These are phyloP conservation scores for Hevea brasiliensis DNA, from an alignment of 345 rosid genomes.

Conservation along the genomic window DNA sequence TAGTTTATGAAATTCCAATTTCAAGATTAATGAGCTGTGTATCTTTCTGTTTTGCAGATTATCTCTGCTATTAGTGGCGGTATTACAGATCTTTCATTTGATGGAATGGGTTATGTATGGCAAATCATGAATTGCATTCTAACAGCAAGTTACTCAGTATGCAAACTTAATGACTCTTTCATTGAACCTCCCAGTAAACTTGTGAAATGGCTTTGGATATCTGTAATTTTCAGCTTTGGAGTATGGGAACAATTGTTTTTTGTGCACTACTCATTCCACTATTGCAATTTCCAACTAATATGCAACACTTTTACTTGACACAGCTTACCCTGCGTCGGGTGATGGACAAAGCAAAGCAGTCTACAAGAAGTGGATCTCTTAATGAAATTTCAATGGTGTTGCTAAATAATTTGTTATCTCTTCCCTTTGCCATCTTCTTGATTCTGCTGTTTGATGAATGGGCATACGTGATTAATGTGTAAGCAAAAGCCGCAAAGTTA, in stretches of 20 bases:
- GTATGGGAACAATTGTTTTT: not conserved
- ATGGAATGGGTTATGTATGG: slow-evolving; percentile 75
- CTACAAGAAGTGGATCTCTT: slow-evolving; percentile 68
- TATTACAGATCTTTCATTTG: slow-evolving; percentile 81
- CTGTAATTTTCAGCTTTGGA: slow-evolving; percentile 18
- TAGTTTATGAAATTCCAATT: not conserved
- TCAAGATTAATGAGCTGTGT: not conserved
- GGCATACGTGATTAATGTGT: slow-evolving; percentile 70
- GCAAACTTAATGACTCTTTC: not conserved
- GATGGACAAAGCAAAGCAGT: slow-evolving; percentile 90
- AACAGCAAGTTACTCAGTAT: slow-evolving; percentile 91
- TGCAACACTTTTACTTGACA: slow-evolving; percentile 21
- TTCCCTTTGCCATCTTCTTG: slow-evolving; percentile 70
- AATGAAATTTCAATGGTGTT: slow-evolving; percentile 92
- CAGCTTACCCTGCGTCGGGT: slow-evolving; percentile 77
- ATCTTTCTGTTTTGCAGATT: slow-evolving; percentile 47
- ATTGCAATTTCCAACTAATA: slow-evolving; percentile 8
- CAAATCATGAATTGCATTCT: slow-evolving; percentile 73
- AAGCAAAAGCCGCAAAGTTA: slow-evolving; percentile 28
- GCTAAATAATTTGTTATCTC: slow-evolving; percentile 77
- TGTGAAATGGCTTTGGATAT: slow-evolving; percentile 11
- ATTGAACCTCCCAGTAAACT: not conserved
- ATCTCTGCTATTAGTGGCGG: slow-evolving; percentile 85
- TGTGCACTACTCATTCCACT: not conserved
- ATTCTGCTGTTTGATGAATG: slow-evolving; percentile 68